phyloP scores from a whole-genome alignment of 1,284 basidiomycete species.

The Boletus holoroseus region DNA sequence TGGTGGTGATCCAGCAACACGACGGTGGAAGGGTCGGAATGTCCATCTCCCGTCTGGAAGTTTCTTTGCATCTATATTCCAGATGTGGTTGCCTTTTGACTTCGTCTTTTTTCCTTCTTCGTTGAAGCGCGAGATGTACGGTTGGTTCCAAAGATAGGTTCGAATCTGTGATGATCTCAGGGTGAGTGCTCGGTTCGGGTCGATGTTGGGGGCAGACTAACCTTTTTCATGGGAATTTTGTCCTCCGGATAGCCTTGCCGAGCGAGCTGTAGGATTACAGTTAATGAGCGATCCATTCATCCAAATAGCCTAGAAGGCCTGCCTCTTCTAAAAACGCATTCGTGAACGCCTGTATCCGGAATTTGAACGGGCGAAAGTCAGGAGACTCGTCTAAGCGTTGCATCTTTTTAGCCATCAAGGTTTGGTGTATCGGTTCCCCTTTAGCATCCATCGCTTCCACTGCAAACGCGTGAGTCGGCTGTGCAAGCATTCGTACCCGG shows the following conservation, averaged over 20 bases:
- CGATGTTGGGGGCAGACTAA: conserved; percentile 32
- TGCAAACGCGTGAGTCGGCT: conserved; percentile 33
- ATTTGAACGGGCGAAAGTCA: conserved; percentile 98
- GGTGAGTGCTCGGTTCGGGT: conserved; percentile 13
- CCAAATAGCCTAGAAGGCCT: conserved; percentile 22
- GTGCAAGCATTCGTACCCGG: conserved; percentile 4
- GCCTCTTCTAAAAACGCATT: conserved; percentile 94
- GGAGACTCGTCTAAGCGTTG: conserved; percentile 90
- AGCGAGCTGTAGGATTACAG: conserved; percentile 51
- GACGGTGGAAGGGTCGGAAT: conserved; percentile 87
- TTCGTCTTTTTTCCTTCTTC: conserved; percentile 99
- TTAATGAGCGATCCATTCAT: conserved; percentile 15
- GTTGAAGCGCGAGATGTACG: conserved; percentile 95
- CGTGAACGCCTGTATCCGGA: conserved; percentile 98
- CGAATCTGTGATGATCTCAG: conserved; percentile 63
- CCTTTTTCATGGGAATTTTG: conserved; percentile 86
- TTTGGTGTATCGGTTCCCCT: conserved; percentile 97
- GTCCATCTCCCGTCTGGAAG: conserved; percentile 73
- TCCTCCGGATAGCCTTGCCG: conserved; percentile 77
- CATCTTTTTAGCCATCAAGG: conserved; percentile 99
- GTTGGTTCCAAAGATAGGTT: conserved; percentile 92
- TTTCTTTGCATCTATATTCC: conserved; percentile 97
- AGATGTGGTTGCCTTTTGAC: conserved; percentile 99
- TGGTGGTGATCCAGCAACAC: conserved; percentile 77
- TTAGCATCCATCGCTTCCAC: conserved; percentile 92